Evolutionary conservation across 1,139 yeast species (phyloP), one percentile per base, ranked within the genome.

Genomic region (Sugiyamaella sp.): DNA sequence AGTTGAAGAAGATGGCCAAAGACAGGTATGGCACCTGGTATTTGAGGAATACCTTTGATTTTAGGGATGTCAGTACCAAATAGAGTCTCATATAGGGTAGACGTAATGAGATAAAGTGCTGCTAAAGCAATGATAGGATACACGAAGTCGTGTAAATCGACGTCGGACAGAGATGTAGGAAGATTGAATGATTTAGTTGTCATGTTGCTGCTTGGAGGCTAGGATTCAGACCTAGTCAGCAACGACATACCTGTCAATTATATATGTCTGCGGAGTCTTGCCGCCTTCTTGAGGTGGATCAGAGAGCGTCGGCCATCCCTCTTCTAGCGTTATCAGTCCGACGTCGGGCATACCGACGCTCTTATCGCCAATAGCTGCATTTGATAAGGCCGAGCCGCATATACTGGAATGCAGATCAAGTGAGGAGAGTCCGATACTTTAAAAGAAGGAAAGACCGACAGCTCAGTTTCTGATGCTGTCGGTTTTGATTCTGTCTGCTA

Each of bases 11-110:
- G 52, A 45, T 61, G 64, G 10, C 64, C 66, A 44, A 60, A 57
- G 14, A 60, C 46, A 2, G 63, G 63, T 9, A 53, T 46, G 8
- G 63, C 61, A 16, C 67, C 67, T 0, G 81, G 80, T 5, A 82
- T 73, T 21, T 57, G 58, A 16, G 77, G 75, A 3, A 80, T 65
- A 2, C 78, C 78, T 20, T 68, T 65, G 55, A 79, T 72, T 35
- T 53, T 46, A n/a, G 66, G 62, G 32, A 63, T 60, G 51, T 63
- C 66, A 6, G 63, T 62, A n/a, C 48, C 62, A 38, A 55, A 59
- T 42, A 60, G 47, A 3, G 51, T 49, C 12, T 51, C 49, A 49
- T 60, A 60, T 16, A 60, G 45, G 17, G 44, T 27, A n/a, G 33
- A 39, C 3, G 50, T 9, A n/a, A 46, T 39, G 17, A 46, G 38